phyloP scores from a whole-genome alignment of 306 rosid genomes.

The Mucuna pruriens region DNA sequence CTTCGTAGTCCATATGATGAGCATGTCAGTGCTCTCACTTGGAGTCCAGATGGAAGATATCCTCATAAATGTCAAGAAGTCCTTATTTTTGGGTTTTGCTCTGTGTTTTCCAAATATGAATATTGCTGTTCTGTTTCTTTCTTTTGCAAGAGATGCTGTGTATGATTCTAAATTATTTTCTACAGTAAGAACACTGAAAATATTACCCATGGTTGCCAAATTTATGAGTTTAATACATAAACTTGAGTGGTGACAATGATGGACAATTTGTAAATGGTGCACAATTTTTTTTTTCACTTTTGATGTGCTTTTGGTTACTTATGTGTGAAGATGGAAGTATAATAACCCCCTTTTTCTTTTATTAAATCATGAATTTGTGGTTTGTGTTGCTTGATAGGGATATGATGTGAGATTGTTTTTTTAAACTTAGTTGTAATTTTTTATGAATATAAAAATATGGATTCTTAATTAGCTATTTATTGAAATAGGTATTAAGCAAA shows the following conservation, averaged over 20 bases:
- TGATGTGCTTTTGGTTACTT: not conserved
- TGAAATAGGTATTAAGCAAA: not conserved
- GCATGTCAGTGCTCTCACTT: constrained; percentile 81
- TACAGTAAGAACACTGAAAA: not conserved
- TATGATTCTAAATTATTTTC: not conserved
- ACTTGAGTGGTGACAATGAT: not conserved
- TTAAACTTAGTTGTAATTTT: not conserved
- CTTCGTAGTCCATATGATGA: constrained; percentile 71
- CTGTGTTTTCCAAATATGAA: constrained; percentile 11
- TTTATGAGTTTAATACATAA: constrained; percentile 5
- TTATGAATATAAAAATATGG: constrained; percentile 19
- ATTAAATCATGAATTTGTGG: not conserved
- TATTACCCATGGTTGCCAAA: not conserved
- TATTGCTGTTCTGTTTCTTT: not conserved
- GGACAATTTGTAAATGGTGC: constrained; percentile 8
- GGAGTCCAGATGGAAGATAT: constrained; percentile 99
- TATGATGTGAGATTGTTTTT: not conserved
- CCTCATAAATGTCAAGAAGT: constrained; percentile 43
- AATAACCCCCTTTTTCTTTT: not conserved
- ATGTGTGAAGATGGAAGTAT: not conserved
- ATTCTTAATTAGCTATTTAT: not conserved
- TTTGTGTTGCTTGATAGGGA: not conserved
- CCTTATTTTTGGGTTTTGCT: constrained; percentile 20
- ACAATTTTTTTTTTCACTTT: not conserved
- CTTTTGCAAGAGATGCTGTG: constrained; percentile 17